Evolutionary conservation across 2,329 filamentous ascomycete genomes (phyloP).

Genomic region (Monilinia laxa): DNA sequence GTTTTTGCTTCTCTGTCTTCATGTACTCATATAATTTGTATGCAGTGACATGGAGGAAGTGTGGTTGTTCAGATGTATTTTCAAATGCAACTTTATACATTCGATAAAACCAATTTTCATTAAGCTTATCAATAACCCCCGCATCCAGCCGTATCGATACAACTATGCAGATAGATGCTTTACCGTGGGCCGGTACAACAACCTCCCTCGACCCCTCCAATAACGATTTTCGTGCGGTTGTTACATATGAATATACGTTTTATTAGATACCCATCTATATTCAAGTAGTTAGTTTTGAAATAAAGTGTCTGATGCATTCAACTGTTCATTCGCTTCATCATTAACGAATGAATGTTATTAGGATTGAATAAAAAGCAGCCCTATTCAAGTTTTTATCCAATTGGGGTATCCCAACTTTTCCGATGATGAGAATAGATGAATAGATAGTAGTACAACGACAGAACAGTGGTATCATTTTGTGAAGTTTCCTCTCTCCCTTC

Average conservation of each 20-base stretch:
- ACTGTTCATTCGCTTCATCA: too few species aligned
- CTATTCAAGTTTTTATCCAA: neutral
- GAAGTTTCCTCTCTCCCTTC: neutral
- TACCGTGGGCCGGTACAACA: too few species aligned
- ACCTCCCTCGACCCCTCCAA: neutral
- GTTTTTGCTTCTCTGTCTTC: neutral
- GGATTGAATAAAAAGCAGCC: neutral
- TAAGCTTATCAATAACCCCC: too few species aligned
- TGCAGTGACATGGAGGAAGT: neutral
- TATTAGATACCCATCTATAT: neutral
- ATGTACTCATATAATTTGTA: neutral
- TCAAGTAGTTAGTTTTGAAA: too few species aligned
- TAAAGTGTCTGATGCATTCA: too few species aligned
- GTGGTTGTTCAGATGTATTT: constrained; percentile 7
- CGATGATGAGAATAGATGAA: neutral
- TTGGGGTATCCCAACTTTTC: neutral
- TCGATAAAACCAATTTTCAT: too few species aligned
- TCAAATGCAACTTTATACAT: neutral
- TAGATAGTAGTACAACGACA: neutral
- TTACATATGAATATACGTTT: neutral
- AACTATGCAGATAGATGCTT: neutral
- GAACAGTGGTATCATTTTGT: neutral
- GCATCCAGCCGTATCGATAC: too few species aligned
- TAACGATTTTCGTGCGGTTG: neutral
- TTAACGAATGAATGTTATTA: neutral